Evolutionary conservation across 2,329 filamentous ascomycete genomes (phyloP), one percentile per base, ranked within the genome.

Genomic region (Nothomitra cinnamomea): DNA sequence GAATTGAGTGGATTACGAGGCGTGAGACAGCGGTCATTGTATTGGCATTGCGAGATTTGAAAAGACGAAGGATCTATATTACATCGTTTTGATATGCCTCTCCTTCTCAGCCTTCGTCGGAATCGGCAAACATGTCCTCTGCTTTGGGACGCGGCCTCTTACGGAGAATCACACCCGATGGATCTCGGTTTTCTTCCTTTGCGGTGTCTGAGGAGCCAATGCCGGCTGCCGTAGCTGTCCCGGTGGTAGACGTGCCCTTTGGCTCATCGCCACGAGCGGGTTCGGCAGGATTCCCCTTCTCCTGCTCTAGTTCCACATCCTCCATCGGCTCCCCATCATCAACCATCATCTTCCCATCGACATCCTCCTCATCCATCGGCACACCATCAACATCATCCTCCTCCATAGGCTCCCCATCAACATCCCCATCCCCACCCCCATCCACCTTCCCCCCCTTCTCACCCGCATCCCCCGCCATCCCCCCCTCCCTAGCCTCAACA

Each of bases 121-220:
- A 85, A 64, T 85, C 83, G 10, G 83, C 85, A 76, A 92, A 94
- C 85, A 92, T 89, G 63, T 92, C 86, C 59, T 85, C 84, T 3
- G 86, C 85, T 59, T 80, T 80, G 66, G 86, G 82, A 57, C 83
- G 76, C 66, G 86, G 83, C 57, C 83, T 76, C 21, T 38, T 38
- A 22, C 48, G 13, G 22, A 22, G 53, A 15, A 49, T 32, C 5
- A 4, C 28, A 10, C 28, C 7, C 24, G 47, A 25, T 2, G 28
- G 62, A 77, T 83, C 24, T 6, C 42, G 19, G 40, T 6, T 32
- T 12, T 41, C 21, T 36, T 22, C 38, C 15, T 45, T 43, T n/a
- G 19, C 35, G 13, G 21, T 51, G 62, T 59, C 43, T 17, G 24
- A 25, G 56, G 63, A 57, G 49, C 62, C 60, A 53, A 58, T 59